These are phyloP conservation scores for Chrysanthemum lavandulifolium DNA, from an alignment of 129 eudicot species.

Conservation along the genomic window DNA sequence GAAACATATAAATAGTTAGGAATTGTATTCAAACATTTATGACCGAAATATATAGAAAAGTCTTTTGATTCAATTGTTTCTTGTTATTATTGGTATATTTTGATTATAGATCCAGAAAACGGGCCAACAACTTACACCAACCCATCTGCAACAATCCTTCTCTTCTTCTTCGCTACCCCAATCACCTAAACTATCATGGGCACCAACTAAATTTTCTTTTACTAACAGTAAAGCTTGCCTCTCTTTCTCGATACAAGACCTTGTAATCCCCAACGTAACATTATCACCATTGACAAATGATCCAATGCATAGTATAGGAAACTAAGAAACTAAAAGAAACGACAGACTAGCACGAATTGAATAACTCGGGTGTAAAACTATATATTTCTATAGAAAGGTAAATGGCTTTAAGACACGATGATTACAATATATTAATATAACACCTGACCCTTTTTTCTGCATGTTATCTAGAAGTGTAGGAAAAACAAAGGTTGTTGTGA, in stretches of 20 bases:
- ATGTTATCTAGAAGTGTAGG: not conserved
- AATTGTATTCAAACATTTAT: too few species aligned
- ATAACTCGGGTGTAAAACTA: not conserved
- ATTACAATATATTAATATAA: not conserved
- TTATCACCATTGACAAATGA: not conserved
- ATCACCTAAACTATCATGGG: not conserved
- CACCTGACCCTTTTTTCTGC: not conserved
- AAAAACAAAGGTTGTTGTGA: not conserved
- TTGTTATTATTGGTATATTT: too few species aligned
- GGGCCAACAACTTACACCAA: conserved; percentile 31
- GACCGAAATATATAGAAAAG: too few species aligned
- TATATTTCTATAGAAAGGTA: too few species aligned
- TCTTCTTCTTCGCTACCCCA: conserved; percentile 32
- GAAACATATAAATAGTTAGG: too few species aligned
- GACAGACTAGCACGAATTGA: not conserved
- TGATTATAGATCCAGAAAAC: too few species aligned
- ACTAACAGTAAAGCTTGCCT: conserved; percentile 30
- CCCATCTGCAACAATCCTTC: conserved; percentile 44
- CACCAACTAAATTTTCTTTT: conserved; percentile 11
- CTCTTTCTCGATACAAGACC: conserved; percentile 24
- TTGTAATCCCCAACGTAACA: not conserved
- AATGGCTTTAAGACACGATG: not conserved
- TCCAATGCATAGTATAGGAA: not conserved
- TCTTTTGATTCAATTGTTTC: too few species aligned
- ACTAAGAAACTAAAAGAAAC: not conserved